Evolutionary conservation across 208 protist species (phyloP).

Genomic region (Novymonas esmeraldas): DNA sequence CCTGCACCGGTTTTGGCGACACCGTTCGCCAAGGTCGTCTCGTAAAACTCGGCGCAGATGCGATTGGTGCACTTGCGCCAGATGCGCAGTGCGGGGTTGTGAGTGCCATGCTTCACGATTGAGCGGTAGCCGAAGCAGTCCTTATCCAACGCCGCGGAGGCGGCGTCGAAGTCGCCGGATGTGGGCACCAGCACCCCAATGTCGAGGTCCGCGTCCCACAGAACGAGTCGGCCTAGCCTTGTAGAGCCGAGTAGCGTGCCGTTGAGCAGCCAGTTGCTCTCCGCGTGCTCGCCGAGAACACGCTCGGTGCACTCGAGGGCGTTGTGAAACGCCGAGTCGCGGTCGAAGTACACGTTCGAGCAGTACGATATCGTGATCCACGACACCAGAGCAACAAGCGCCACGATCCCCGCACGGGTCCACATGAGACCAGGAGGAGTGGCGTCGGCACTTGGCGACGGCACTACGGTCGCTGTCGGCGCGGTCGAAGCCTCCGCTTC

Average conservation of each 20-base stretch:
- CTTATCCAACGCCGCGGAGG: slow-evolving; percentile 31
- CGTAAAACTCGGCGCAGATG: slow-evolving; percentile 81
- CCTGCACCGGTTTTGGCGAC: slow-evolving; percentile 51
- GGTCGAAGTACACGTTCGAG: slow-evolving; percentile 75
- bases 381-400: slow-evolving; percentile 49
- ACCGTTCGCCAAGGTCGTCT: slow-evolving; percentile 35
- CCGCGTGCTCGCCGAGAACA: slow-evolving; percentile 38
- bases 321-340: slow-evolving; percentile 57
- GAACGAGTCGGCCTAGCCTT: slow-evolving; percentile 67
- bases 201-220: slow-evolving; percentile 89
- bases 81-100: slow-evolving; percentile 36
- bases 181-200: slow-evolving; percentile 53
- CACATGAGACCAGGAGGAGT: slow-evolving; percentile 32
- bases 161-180: slow-evolving; percentile 36
- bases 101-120: slow-evolving; percentile 25
- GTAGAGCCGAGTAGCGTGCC: slow-evolving; percentile 78
- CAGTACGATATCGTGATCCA: slow-evolving; percentile 76
- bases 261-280: slow-evolving; percentile 73
- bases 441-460: neutral
- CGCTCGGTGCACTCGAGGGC: slow-evolving; percentile 63
- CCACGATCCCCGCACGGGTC: slow-evolving; percentile 48
- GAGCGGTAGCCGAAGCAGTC: slow-evolving; percentile 59
- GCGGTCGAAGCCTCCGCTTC: neutral
- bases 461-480: neutral
- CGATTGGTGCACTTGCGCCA: slow-evolving; percentile 79